Percentiles rank a stretch among this genome's conserved stretches.
Evolutionary conservation across 2,329 filamentous ascomycete genomes (phyloP).

Genomic region (Lizonia empirigonia): DNA sequence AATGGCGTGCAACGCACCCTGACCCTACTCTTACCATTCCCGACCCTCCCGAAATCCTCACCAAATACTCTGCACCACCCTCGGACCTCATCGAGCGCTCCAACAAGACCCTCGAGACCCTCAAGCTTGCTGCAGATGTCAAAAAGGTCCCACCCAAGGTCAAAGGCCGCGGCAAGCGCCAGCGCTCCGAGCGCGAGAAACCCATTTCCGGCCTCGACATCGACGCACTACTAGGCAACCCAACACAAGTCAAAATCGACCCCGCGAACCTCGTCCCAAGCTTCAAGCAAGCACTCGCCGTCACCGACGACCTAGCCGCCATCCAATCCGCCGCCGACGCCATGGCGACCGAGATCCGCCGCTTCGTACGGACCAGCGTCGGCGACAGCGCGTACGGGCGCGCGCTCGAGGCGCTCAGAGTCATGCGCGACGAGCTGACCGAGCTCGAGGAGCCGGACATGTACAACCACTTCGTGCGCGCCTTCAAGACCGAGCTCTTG

Average conservation of each 20-base stretch:
- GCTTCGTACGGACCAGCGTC: constrained; percentile 72
- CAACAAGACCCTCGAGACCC: constrained; percentile 62
- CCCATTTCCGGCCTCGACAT: constrained; percentile 91
- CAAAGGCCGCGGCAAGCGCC: constrained; percentile 69
- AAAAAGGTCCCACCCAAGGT: constrained; percentile 82
- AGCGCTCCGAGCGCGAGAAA: constrained; percentile 69
- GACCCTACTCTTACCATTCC: constrained; percentile 67
- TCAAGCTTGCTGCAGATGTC: constrained; percentile 75
- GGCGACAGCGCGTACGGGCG: constrained; percentile 76
- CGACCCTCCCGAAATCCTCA: constrained; percentile 54
- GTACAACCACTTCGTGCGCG: constrained; percentile 75
- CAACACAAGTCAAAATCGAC: constrained; percentile 62
- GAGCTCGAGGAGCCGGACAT: constrained; percentile 74
- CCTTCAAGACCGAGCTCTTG: constrained; percentile 74
- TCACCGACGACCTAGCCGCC: constrained; percentile 63
- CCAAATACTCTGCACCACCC: constrained; percentile 75
- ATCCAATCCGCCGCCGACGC: constrained; percentile 74
- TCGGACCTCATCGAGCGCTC: constrained; percentile 67
- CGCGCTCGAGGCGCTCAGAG: constrained; percentile 75
- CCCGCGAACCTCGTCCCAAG: constrained; percentile 82
- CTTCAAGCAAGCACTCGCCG: constrained; percentile 79
- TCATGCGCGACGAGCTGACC: constrained; percentile 77
- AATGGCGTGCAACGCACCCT: constrained; percentile 78
- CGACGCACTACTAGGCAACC: constrained; percentile 73
- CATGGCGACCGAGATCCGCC: constrained; percentile 73